Evolutionary conservation across 768 basidiomycete species (phyloP), one percentile per base, ranked within the genome.

Genomic region (Amylocystis lapponica): DNA sequence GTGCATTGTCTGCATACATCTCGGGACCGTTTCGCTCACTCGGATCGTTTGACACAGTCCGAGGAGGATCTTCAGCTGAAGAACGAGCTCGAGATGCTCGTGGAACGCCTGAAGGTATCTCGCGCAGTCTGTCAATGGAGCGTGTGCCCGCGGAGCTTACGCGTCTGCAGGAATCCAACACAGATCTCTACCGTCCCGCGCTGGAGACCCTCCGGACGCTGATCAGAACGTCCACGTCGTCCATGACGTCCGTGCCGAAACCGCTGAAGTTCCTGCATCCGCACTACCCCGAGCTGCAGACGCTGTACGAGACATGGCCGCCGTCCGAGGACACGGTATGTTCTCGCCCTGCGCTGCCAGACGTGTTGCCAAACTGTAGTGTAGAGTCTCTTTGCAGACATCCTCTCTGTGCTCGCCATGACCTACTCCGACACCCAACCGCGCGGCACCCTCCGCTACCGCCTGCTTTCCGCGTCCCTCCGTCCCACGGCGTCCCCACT

Each of bases 171-270:
- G 95, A 99, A 81, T 60, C 86, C 46, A 81, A 96, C 58, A 84
- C 81, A 1, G 72, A 77, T 25, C 74, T 98, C 25, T 91, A 97
- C 62, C 74, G 82, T 14, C 85, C 94, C 19, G 92, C 95, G 21
- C 74, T 99, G 12, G 95, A 99, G 68, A 91, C 91, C 3, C 75
- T 99, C 9, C 79, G 95, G 36, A 92, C 87, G 6, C 72, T 98
- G 32, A 98, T 98, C 57, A 76, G 91, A 58, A 97, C 95, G 5
- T 93, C 93, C 10, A 99, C 96, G 3, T 94, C 90, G 13, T 96
- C 93, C 5, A 98, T 99, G 95, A 99, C 96, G 10, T 94, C 92
- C 19, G 95, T 99, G 9, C 96, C 96, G 1, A 98, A 99, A 70
- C 96, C 96, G 22, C 76, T 99, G 45, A 99, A 99, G 68, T 99